phyloP scores from a whole-genome alignment of 2,329 filamentous ascomycete genomes.

The Cladophialophora carrionii region DNA sequence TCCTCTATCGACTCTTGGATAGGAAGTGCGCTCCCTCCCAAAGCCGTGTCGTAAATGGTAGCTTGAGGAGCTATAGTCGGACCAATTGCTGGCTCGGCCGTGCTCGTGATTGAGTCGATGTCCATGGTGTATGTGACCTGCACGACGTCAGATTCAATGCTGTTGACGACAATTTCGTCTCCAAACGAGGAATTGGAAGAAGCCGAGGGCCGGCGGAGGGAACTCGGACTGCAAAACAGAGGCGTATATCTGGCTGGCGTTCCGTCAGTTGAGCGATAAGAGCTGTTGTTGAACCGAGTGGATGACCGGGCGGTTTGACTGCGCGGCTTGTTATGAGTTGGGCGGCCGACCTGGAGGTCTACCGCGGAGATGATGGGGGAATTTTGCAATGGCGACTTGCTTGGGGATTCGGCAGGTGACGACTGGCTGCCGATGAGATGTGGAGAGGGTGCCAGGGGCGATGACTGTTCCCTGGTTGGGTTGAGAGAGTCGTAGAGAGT shows the following conservation, averaged over 20 bases:
- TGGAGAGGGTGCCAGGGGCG: neutral
- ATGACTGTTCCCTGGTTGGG: neutral
- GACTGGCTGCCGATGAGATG: neutral
- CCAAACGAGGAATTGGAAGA: neutral
- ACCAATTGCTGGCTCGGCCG: neutral
- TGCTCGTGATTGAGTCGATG: neutral
- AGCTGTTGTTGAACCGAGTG: neutral
- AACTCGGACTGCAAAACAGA: neutral
- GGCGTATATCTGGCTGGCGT: neutral
- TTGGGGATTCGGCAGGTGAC: neutral
- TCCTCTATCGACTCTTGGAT: conserved; percentile 39
- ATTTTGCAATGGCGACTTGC: neutral
- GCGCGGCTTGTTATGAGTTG: neutral
- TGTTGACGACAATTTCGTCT: neutral
- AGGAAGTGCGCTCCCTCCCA: conserved; percentile 29
- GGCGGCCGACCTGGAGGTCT: neutral
- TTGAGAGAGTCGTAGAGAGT: neutral
- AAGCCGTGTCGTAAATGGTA: conserved; percentile 18
- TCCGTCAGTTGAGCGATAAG: conserved; percentile 1
- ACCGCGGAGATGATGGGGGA: neutral
- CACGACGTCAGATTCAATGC: neutral
- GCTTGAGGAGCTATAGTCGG: neutral
- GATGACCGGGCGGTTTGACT: neutral
- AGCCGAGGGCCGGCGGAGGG: neutral
- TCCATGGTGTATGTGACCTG: conserved; percentile 2